Base-by-base conservation (phyloP, 1,284 basidiomycete genomes). In the Ustilago hordei region DNA sequence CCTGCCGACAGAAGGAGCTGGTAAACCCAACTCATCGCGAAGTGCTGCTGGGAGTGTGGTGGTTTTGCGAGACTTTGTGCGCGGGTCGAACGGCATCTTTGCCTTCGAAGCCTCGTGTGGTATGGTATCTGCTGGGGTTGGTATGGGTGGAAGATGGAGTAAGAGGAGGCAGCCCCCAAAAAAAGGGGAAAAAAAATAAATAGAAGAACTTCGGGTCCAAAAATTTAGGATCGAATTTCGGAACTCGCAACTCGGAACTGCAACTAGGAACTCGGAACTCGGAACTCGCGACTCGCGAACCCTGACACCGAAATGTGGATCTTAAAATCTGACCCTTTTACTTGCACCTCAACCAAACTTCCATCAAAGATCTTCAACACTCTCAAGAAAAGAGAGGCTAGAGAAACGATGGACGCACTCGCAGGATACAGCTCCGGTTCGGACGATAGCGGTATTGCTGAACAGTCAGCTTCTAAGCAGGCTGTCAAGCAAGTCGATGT, bases 21-120 rank as follows among this genome's bases (percentile, higher is more conserved):
- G 62, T n/a, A 84, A 50, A 1, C 84, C 84, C 12, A 85, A 76
- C 70, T 84, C 84, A 34, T 81, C 79, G 11, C 80, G 72, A 8
- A 85, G 71, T 12, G 80, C 79, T 4, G 77, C 82, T 2, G 83
- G 83, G 0, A 85, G 78, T 12, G 65, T 62, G 1, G 83, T 84
- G 0, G 83, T 85, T 2, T 70, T 66, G 55, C 73, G 69, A 54
- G 64, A 54, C 57, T 76, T 77, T 39, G 67, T 67, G n/a, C 64
- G 62, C 15, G 67, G 68, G 43, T 77, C 68, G 50, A 77, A 72
- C 0, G 69, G 69, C 75, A 77, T 77, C 34, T n/a, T 45, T 45
- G 3, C n/a, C 17, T 58, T 35, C 23, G 8, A 7, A 31, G 17
- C 31, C 6, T 12, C 60, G 61, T 4, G 19, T 48, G 45, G 45